Evolutionary conservation across 2,329 filamentous ascomycete genomes (phyloP).

Genomic region (Fusarium protoensiforme): DNA sequence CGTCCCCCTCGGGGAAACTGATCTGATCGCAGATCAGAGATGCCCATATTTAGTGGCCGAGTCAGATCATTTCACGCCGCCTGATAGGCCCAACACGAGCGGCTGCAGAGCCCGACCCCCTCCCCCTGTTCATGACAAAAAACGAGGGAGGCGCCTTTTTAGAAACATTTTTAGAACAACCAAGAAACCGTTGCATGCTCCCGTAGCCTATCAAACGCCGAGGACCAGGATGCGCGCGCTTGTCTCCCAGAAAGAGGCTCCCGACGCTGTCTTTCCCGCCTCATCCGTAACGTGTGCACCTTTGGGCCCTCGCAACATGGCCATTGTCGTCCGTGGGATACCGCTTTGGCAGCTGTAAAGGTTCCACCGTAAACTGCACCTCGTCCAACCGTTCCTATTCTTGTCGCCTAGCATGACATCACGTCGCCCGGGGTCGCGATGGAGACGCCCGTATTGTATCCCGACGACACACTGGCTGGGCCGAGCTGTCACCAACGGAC

Average conservation of each 20-base stretch:
- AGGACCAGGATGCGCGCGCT: neutral
- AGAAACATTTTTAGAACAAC: neutral
- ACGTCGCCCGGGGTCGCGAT: conserved; percentile 20
- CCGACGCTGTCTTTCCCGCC: neutral
- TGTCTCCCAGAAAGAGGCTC: neutral
- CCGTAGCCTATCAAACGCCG: neutral
- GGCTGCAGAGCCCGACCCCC: neutral
- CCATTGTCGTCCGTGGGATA: neutral
- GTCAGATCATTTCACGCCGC: neutral
- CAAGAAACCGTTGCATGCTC: neutral
- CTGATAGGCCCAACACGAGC: neutral
- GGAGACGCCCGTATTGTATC: conserved; percentile 33
- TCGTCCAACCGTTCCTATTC: conserved; percentile 10
- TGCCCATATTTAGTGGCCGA: neutral
- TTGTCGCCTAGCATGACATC: conserved; percentile 25
- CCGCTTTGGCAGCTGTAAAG: neutral
- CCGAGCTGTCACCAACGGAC: conserved; percentile 8
- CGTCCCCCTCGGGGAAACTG: neutral
- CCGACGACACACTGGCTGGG: conserved; percentile 7
- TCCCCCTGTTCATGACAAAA: neutral
- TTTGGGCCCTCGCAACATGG: neutral
- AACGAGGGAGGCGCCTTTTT: neutral
- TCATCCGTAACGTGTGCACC: neutral
- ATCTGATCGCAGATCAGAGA: neutral
- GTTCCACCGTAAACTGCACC: conserved; percentile 20